Conservation (phyloP, 2,329 filamentous ascomycete species). For the Claviceps citrina region DNA sequence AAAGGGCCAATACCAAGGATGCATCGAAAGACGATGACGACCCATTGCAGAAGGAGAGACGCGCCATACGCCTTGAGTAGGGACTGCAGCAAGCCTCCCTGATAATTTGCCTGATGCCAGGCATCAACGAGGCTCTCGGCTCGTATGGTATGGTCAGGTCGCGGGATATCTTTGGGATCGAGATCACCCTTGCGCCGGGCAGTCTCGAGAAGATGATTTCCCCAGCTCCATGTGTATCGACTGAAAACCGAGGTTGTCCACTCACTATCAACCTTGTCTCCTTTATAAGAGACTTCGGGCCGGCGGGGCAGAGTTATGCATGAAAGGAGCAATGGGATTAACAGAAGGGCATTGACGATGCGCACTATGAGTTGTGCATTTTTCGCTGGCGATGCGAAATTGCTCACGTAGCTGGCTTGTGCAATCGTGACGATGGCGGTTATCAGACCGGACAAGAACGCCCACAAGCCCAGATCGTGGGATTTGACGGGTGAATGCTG, state of each 20-base stretch:
- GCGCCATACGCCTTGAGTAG: slow-evolving; percentile 42
- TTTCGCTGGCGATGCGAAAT: slow-evolving; percentile 17
- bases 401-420: slow-evolving; percentile 26
- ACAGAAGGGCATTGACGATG: slow-evolving; percentile 28
- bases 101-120: slow-evolving; percentile 33
- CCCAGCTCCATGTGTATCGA: slow-evolving; percentile 54
- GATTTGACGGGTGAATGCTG: slow-evolving; percentile 35
- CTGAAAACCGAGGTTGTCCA: slow-evolving; percentile 44
- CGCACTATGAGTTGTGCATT: slow-evolving; percentile 30
- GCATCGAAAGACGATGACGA: slow-evolving; percentile 36
- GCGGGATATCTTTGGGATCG: slow-evolving; percentile 46
- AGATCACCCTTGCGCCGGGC: slow-evolving; percentile 44
- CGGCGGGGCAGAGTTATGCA: slow-evolving; percentile 47
- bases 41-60: slow-evolving; percentile 42
- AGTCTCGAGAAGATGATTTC: slow-evolving; percentile 34
- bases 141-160: slow-evolving; percentile 40
- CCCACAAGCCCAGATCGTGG: slow-evolving; percentile 38
- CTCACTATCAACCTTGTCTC: slow-evolving; percentile 45
- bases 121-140: slow-evolving; percentile 32
- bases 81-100: slow-evolving; percentile 42
- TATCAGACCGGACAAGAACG: slow-evolving; percentile 31
- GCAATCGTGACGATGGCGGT: slow-evolving; percentile 28
- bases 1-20: slow-evolving; percentile 56
- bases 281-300: slow-evolving; percentile 48
- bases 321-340: slow-evolving; percentile 29